These are phyloP conservation scores for Cyclotella cryptica DNA, from an alignment of 108 stramenopile genomes.

Conservation along the genomic window DNA sequence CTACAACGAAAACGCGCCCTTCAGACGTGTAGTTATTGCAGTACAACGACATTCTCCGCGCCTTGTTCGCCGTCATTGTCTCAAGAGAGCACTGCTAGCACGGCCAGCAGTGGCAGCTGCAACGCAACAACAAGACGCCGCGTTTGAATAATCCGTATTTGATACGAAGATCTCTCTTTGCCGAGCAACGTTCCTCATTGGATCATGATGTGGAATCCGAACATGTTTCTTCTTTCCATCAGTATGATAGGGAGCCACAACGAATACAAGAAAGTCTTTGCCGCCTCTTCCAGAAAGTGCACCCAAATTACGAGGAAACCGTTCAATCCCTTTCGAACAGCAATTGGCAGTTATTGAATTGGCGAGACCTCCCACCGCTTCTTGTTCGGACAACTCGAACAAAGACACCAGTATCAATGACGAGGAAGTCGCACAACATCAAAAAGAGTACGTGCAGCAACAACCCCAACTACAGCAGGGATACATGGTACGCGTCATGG, in stretches of 20 bases:
- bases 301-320: slow-evolving; percentile 4
- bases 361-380: slow-evolving; percentile 13
- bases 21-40: not conserved
- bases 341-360: slow-evolving; percentile 5
- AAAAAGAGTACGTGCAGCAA: too few relatives aligned
- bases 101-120: too few relatives aligned
- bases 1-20: not conserved
- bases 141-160: too few relatives aligned
- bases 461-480: slow-evolving; percentile 4
- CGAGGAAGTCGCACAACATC: not conserved
- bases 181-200: not conserved
- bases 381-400: too few relatives aligned
- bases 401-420: not conserved
- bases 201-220: too few relatives aligned
- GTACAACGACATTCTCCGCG: not conserved
- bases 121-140: too few relatives aligned
- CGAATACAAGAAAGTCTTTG: not conserved
- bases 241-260: not conserved
- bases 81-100: not conserved
- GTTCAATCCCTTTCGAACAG: slow-evolving; percentile 4
- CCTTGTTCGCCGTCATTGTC: not conserved
- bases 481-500: slow-evolving; percentile 48
- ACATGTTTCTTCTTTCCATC: not conserved
- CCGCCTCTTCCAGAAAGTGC: slow-evolving; percentile 7
- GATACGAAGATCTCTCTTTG: too few relatives aligned